Percentiles rank a stretch among this genome's conserved stretches.
Evolutionary conservation across 2,329 filamentous ascomycete genomes (phyloP).

Genomic region (Claviceps sp.): DNA sequence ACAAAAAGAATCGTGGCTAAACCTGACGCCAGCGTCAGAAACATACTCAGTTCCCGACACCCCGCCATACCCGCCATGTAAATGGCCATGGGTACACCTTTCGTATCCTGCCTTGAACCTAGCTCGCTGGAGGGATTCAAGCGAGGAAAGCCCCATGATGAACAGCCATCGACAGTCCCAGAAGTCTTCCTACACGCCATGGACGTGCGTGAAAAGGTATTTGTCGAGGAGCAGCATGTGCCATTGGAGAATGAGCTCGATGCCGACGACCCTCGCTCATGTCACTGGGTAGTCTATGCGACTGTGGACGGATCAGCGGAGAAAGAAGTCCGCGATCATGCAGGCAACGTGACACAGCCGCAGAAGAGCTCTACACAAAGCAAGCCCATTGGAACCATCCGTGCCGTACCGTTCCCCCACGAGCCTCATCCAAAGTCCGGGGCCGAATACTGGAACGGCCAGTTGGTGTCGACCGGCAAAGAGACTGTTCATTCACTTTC

Average conservation of each 20-base stretch:
- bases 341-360: slow-evolving; percentile 26
- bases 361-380: slow-evolving; percentile 29
- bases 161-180: slow-evolving; percentile 35
- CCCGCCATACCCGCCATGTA: neutral
- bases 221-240: slow-evolving; percentile 45
- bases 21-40: neutral
- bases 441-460: slow-evolving; percentile 33
- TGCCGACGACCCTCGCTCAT: slow-evolving; percentile 62
- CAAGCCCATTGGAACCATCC: slow-evolving; percentile 57
- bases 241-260: slow-evolving; percentile 63
- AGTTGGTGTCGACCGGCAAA: slow-evolving; percentile 19
- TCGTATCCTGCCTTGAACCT: slow-evolving; percentile 35
- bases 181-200: slow-evolving; percentile 49
- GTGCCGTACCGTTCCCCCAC: slow-evolving; percentile 73
- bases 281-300: slow-evolving; percentile 81
- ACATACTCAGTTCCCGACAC: no score
- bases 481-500: slow-evolving; percentile 1
- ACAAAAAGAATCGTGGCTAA: neutral
- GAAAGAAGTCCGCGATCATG: slow-evolving; percentile 29
- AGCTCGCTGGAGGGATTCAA: slow-evolving; percentile 35
- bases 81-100: slow-evolving; percentile 33
- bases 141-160: slow-evolving; percentile 21
- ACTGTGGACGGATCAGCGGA: slow-evolving; percentile 37
- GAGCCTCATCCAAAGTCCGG: slow-evolving; percentile 44
- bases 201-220: slow-evolving; percentile 46